Conservation (phyloP, 768 basidiomycete species). For the Russula brevipes region DNA sequence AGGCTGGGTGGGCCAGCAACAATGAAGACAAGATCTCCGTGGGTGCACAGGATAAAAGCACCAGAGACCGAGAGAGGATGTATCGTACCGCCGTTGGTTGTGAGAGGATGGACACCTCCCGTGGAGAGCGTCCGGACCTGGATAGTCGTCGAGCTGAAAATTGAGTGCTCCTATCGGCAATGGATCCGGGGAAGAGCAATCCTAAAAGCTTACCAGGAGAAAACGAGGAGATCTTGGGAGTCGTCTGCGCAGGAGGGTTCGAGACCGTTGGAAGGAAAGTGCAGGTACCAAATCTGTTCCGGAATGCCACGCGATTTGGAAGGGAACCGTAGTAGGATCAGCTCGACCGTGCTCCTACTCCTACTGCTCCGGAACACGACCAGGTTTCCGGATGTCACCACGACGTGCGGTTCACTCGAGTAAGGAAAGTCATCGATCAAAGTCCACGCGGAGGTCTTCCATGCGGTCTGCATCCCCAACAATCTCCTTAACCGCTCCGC, state of each 20-base stretch:
- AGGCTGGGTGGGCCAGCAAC: background rate
- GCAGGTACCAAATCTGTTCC: background rate
- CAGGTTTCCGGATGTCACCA: constrained; percentile 5
- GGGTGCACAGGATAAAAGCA: background rate
- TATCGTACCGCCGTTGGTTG: constrained; percentile 4
- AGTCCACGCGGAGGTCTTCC: constrained; percentile 4
- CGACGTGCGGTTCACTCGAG: background rate
- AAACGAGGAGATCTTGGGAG: constrained; percentile 11
- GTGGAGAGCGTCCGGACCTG: constrained; percentile 12
- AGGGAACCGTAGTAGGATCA: constrained; percentile 8
- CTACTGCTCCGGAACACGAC: constrained; percentile 4
- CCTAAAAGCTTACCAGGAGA: background rate
- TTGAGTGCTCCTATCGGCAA: background rate
- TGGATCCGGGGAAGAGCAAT: background rate
- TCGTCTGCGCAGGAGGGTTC: background rate
- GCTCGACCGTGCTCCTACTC: background rate
- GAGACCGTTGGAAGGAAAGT: background rate
- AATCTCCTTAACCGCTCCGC: background rate
- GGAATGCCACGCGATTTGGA: constrained; percentile 7
- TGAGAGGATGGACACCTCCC: constrained; percentile 8
- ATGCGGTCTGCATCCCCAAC: background rate
- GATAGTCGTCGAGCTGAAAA: background rate
- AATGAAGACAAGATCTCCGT: background rate
- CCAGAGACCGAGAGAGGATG: background rate
- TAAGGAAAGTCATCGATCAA: background rate